Conservation (phyloP, 2,329 filamentous ascomycete species). For the Fusarium sp. region DNA sequence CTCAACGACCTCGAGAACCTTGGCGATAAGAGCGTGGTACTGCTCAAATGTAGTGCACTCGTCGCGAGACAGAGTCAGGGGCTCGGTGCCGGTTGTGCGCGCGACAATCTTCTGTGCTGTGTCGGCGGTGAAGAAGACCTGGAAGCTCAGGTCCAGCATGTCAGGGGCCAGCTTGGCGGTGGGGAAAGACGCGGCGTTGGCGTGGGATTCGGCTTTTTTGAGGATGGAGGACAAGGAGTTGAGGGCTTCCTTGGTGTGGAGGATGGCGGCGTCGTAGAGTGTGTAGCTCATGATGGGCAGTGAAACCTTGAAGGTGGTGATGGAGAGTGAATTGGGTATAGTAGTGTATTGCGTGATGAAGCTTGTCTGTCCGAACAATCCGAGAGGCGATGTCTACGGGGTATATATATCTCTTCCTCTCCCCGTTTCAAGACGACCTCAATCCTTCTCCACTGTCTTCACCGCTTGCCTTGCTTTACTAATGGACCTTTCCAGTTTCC, state of each 20-base stretch:
- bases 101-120: constrained; percentile 44
- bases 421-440: not conserved
- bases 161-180: constrained; percentile 48
- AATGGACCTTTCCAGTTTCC: not conserved
- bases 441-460: not conserved
- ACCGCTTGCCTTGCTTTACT: constrained; percentile 26
- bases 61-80: constrained; percentile 39
- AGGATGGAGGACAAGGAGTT: constrained; percentile 47
- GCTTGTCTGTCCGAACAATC: not conserved
- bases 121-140: constrained; percentile 48
- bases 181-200: constrained; percentile 45
- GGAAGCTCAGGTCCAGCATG: constrained; percentile 55
- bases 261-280: constrained; percentile 53
- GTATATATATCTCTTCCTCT: constrained; percentile 21
- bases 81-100: constrained; percentile 45
- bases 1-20: constrained; percentile 42
- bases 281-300: constrained; percentile 48
- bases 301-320: not conserved
- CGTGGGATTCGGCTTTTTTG: constrained; percentile 46
- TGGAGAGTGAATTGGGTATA: constrained; percentile 6
- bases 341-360: constrained; percentile 32
- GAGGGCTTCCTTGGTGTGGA: constrained; percentile 44
- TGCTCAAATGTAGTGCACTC: constrained; percentile 46
- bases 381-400: not conserved
- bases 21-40: constrained; percentile 41